Conservation (phyloP, 176 grass and related monocot genomes). For the Carex pumila region DNA sequence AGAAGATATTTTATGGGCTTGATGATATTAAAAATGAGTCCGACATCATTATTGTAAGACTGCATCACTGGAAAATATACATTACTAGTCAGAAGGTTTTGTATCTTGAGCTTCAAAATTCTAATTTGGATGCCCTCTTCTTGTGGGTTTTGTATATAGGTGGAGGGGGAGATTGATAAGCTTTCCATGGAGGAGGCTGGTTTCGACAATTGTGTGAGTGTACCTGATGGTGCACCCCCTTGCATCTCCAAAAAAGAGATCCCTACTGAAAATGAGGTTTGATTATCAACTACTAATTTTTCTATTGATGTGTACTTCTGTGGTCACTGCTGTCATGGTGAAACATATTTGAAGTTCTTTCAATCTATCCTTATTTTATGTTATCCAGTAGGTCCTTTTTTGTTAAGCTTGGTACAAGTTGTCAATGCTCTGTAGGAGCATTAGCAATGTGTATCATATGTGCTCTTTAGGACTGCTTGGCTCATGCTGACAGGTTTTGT, state of each 20-base stretch:
- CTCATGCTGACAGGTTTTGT: background rate
- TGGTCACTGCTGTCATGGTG: background rate
- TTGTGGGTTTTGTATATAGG: conserved; percentile 32
- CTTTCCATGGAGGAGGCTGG: conserved; percentile 96
- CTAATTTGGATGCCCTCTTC: background rate
- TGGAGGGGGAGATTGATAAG: conserved; percentile 98
- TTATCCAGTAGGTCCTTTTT: background rate
- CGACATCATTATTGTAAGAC: conserved; percentile 92
- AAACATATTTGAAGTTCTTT: background rate
- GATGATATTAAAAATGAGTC: conserved; percentile 66
- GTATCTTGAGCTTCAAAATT: conserved; percentile 8
- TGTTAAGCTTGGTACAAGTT: background rate
- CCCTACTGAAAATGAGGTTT: conserved; percentile 50
- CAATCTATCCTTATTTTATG: background rate
- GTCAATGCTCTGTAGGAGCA: background rate
- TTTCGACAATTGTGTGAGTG: conserved; percentile 78
- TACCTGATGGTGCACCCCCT: conserved; percentile 68
- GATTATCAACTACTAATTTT: conserved; percentile 2
- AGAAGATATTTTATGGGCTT: conserved; percentile 90
- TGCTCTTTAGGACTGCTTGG: background rate
- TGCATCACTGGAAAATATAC: conserved; percentile 3
- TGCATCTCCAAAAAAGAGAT: conserved; percentile 36
- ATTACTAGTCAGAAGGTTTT: background rate
- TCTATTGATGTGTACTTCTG: conserved; percentile 9
- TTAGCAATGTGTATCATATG: background rate